phyloP scores from a whole-genome alignment of 2,329 filamentous ascomycete genomes.

The Pseudogymnoascus sp. region DNA sequence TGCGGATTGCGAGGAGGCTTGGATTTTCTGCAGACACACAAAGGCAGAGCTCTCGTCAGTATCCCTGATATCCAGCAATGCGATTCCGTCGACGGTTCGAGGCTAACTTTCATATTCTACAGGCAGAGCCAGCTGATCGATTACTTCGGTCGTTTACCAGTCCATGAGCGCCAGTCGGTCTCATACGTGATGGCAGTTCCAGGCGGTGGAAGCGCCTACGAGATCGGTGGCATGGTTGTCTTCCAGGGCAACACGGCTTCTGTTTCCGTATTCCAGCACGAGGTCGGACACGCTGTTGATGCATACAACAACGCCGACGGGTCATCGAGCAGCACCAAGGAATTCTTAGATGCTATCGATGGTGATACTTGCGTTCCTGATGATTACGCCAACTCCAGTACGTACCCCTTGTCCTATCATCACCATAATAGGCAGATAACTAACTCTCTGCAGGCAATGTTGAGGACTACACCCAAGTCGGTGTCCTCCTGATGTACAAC shows the following conservation, averaged over 20 bases:
- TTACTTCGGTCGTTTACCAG: slow-evolving; percentile 26
- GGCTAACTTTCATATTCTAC: slow-evolving; percentile 5
- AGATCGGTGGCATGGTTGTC: slow-evolving; percentile 20
- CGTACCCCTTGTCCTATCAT: slow-evolving; percentile 14
- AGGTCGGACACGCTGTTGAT: slow-evolving; percentile 10
- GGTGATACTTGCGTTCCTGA: slow-evolving; percentile 8
- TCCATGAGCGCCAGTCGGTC: slow-evolving; percentile 26
- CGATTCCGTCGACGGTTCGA: background rate
- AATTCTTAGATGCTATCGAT: slow-evolving; percentile 1
- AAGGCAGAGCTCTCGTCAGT: slow-evolving; percentile 18
- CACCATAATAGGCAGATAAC: background rate
- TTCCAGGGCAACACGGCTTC: slow-evolving; percentile 11
- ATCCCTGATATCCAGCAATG: background rate
- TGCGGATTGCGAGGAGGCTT: slow-evolving; percentile 25
- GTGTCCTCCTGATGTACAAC: slow-evolving; percentile 23
- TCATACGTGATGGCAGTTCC: slow-evolving; percentile 23
- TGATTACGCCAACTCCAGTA: slow-evolving; percentile 20
- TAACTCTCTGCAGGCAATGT: slow-evolving; percentile 21
- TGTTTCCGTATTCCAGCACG: slow-evolving; percentile 7
- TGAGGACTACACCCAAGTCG: slow-evolving; percentile 27
- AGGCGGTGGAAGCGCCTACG: slow-evolving; percentile 15
- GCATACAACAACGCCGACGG: slow-evolving; percentile 5
- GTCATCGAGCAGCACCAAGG: slow-evolving; percentile 4
- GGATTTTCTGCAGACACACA: slow-evolving; percentile 30
- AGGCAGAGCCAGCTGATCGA: slow-evolving; percentile 2